These are phyloP conservation scores for Camellia japonica DNA, from an alignment of 148 eudicot genomes.

Conservation along the genomic window DNA sequence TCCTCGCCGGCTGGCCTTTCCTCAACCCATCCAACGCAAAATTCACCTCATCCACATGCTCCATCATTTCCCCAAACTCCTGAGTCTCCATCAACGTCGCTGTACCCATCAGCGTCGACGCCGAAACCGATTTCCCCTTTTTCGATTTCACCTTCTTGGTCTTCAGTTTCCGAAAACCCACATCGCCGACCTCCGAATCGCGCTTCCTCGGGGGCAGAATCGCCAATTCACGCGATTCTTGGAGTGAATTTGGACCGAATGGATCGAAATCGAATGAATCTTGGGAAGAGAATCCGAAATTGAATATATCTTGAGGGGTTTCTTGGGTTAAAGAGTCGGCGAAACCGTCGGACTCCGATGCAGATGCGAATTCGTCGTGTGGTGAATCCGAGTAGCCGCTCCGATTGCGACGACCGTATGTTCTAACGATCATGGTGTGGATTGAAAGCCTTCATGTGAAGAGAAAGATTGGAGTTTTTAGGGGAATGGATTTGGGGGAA, in stretches of 20 bases:
- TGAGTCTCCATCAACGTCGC: constrained; percentile 91
- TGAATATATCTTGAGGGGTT: constrained; percentile 40
- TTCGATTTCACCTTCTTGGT: constrained; percentile 32
- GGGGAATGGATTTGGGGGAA: no score
- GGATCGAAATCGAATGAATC: constrained; percentile 48
- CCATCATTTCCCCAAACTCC: constrained; percentile 97
- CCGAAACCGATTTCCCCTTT: constrained; percentile 21
- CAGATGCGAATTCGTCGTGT: constrained; percentile 4
- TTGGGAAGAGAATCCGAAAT: constrained; percentile 57
- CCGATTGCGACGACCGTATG: constrained; percentile 71
- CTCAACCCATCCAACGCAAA: constrained; percentile 89
- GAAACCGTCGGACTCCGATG: constrained; percentile 32
- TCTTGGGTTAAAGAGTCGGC: constrained; percentile 42
- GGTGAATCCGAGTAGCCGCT: constrained; percentile 36
- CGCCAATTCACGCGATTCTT: constrained; percentile 25
- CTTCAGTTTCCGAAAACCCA: constrained; percentile 19
- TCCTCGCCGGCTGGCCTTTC: constrained; percentile 51
- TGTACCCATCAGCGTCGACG: constrained; percentile 14
- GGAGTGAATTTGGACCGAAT: constrained; percentile 21
- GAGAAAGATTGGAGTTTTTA: neutral
- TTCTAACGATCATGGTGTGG: constrained; percentile 64
- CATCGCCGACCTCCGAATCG: constrained; percentile 19
- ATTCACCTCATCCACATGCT: constrained; percentile 85
- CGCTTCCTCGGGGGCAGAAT: constrained; percentile 22
- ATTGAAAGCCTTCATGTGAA: constrained; percentile 25